Base-by-base conservation (phyloP, 148 eudicot species). In the Oxyria digyna region DNA sequence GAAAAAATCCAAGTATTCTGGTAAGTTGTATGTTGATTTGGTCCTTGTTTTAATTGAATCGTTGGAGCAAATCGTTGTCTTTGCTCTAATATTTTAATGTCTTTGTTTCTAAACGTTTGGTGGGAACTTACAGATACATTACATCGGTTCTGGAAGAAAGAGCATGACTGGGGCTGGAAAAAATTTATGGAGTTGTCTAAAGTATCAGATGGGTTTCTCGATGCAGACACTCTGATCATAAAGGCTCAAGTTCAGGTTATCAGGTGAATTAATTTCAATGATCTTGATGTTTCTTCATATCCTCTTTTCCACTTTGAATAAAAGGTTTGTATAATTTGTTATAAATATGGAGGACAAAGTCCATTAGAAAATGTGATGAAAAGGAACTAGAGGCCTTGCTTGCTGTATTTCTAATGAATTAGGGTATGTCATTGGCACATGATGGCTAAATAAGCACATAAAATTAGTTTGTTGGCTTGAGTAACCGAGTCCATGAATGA, bases 141-240 rank as follows among this genome's bases (percentile, higher is more conserved):
- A 57, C 98, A 92, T 64, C 89, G 94, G 18, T 89, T 92, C 69
- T 85, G 98, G 96, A 92, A 87, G 85, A 91, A 91, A 74, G 96
- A 91, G 87, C 97, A 88, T 80, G 97, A 91, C 38, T 91, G 97
- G 97, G 97, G 96, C n/a, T 91, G 97, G 97, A 88, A 91, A 82
- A 91, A 91, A 63, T 91, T 91, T 70, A 91, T 91, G 96, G 97
- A 91, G 77, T 67, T 87, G 55, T 80, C 96, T 13, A 91, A 91
- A 84, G 88, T 89, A 62, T 81, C 85, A 20, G 96, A 89, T 74
- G 97, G 97, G 33, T 89, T 91, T 82, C 78, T 91, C 55, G 89
- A 87, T 73, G 82, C 78, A 21, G 93, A 91, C 76, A 80, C 87
- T 42, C 85, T 91, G 35, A 85, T 81, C 38, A 89, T 91, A 54